phyloP scores from a whole-genome alignment of 1,139 yeast species.

The Yamadazyma songkhlaensis region DNA sequence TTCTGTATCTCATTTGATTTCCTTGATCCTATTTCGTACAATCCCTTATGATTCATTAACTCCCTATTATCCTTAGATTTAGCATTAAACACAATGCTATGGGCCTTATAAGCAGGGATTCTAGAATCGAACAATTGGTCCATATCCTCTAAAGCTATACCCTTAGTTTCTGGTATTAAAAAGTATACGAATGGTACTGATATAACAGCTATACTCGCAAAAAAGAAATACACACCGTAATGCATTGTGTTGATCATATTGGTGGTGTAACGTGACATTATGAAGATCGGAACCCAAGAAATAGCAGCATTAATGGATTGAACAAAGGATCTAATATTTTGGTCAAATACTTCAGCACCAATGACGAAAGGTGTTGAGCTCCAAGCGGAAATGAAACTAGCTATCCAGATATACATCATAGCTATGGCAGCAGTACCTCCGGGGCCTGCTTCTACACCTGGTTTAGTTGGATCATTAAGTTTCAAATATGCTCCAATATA shows the following conservation, averaged over 20 bases:
- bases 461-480: conserved; percentile 35
- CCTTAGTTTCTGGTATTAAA: conserved; percentile 40
- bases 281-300: conserved; percentile 42
- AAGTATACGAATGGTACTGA: conserved; percentile 37
- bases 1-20: conserved; percentile 15
- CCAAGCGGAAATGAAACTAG: conserved; percentile 43
- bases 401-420: conserved; percentile 45
- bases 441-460: conserved; percentile 37
- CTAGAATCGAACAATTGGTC: conserved; percentile 32
- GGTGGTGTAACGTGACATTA: conserved; percentile 38
- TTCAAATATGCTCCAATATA: conserved; percentile 42
- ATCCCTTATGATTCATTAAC: conserved; percentile 14
- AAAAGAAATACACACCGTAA: conserved; percentile 43
- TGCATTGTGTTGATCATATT: conserved; percentile 37
- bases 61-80: conserved; percentile 17
- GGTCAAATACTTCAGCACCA: conserved; percentile 43
- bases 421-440: conserved; percentile 44
- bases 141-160: conserved; percentile 45
- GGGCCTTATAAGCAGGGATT: conserved; percentile 30
- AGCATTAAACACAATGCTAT: conserved; percentile 20
- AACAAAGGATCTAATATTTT: conserved; percentile 39
- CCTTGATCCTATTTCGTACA: conserved; percentile 16
- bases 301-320: conserved; percentile 45
- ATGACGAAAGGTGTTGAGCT: conserved; percentile 45
- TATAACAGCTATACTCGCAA: conserved; percentile 30